phyloP scores from a whole-genome alignment of 495 filamentous ascomycete species.

The Viridothelium virens region DNA sequence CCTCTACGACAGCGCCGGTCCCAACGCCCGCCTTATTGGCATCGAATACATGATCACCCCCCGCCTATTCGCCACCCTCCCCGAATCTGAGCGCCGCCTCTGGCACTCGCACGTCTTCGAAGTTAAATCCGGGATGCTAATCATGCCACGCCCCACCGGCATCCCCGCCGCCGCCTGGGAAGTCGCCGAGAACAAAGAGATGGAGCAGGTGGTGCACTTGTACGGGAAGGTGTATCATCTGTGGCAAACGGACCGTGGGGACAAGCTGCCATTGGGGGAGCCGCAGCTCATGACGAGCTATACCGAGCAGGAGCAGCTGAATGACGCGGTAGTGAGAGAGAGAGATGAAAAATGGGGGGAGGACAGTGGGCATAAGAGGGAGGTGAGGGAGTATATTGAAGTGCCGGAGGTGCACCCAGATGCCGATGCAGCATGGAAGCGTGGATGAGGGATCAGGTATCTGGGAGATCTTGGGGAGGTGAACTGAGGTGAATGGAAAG shows the following conservation, averaged over 20 bases:
- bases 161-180: constrained; percentile 59
- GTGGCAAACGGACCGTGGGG: constrained; percentile 81
- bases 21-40: constrained; percentile 68
- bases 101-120: constrained; percentile 85
- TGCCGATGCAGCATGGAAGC: constrained; percentile 45
- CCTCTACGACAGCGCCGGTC: constrained; percentile 63
- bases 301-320: constrained; percentile 50
- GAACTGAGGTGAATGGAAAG: too few species aligned
- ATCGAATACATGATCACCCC: constrained; percentile 90
- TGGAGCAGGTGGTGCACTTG: constrained; percentile 60
- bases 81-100: constrained; percentile 56
- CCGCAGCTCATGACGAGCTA: constrained; percentile 76
- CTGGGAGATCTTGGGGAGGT: too few species aligned
- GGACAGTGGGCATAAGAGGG: constrained; percentile 53
- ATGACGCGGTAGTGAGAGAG: constrained; percentile 51
- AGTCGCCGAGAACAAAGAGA: constrained; percentile 66
- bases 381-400: constrained; percentile 53
- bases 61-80: constrained; percentile 57
- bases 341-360: constrained; percentile 60
- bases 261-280: constrained; percentile 63
- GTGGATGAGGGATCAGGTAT: not conserved
- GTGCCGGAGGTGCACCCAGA: constrained; percentile 53
- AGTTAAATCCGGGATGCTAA: constrained; percentile 76
- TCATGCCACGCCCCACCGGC: constrained; percentile 63
- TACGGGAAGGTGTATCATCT: constrained; percentile 91